phyloP scores from a whole-genome alignment of 345 rosid species.

The Angophora floribunda region DNA sequence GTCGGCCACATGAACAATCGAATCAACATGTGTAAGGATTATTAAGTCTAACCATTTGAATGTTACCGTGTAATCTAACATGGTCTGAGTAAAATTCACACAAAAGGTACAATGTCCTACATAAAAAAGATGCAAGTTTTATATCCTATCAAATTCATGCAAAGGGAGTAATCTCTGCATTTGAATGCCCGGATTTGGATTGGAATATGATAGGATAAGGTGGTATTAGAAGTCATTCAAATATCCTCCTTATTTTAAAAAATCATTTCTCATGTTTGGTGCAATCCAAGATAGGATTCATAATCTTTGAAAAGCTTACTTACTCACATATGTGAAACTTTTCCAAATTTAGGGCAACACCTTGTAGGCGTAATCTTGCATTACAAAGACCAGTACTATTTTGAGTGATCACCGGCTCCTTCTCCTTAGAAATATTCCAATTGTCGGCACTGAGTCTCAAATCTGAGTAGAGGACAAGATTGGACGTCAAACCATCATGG shows the following conservation, averaged over 20 bases:
- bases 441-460: too few relatives aligned
- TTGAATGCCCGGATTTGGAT: rapidly evolving
- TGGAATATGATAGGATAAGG: too few relatives aligned
- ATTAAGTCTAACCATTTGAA: too few relatives aligned
- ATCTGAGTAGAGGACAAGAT: too few relatives aligned
- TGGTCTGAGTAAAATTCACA: background rate
- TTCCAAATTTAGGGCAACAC: background rate
- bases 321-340: background rate
- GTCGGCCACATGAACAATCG: too few relatives aligned
- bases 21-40: too few relatives aligned
- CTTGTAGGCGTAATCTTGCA: background rate
- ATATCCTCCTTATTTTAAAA: background rate
- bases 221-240: background rate
- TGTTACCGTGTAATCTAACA: too few relatives aligned
- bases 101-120: background rate
- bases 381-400: background rate
- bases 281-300: background rate
- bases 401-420: background rate
- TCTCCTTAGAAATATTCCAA: too few relatives aligned
- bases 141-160: background rate
- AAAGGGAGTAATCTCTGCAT: background rate
- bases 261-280: background rate
- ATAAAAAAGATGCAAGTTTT: background rate
- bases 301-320: background rate
- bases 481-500: too few relatives aligned